These are phyloP conservation scores for Sporisorium scitamineum DNA, from an alignment of 1,284 basidiomycete species.

Conservation along the genomic window DNA sequence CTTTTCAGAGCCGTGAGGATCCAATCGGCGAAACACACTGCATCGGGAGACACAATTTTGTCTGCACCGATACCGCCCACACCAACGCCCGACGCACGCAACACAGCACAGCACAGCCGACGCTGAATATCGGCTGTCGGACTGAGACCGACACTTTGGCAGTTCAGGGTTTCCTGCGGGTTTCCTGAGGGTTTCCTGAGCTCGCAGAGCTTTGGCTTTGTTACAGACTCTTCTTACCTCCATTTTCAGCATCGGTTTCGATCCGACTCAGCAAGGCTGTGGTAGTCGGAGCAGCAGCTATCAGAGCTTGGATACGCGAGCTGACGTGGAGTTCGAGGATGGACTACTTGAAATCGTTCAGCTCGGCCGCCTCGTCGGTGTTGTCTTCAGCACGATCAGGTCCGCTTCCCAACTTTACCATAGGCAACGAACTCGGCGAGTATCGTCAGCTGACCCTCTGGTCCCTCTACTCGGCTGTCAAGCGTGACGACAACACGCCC, in stretches of 20 bases:
- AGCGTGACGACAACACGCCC: constrained; percentile 80
- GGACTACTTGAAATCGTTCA: constrained; percentile 85
- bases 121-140: not conserved
- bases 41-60: not conserved
- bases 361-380: constrained; percentile 86
- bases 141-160: constrained; percentile 4
- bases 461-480: constrained; percentile 86
- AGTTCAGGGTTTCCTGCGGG: not conserved
- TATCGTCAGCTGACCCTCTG: constrained; percentile 81
- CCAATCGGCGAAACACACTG: not conserved
- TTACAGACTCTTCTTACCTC: not conserved
- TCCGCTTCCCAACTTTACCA: constrained; percentile 85
- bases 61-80: not conserved
- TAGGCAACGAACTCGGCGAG: constrained; percentile 80
- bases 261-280: not conserved
- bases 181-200: too few species aligned
- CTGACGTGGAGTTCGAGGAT: constrained; percentile 71
- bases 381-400: constrained; percentile 84
- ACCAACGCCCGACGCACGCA: too few species aligned
- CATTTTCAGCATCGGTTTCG: not conserved
- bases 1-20: not conserved
- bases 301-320: not conserved
- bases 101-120: not conserved
- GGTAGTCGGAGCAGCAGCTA: not conserved
- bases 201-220: not conserved